Base-by-base conservation (phyloP, 768 basidiomycete genomes). In the Tricholoma furcatifolium region DNA sequence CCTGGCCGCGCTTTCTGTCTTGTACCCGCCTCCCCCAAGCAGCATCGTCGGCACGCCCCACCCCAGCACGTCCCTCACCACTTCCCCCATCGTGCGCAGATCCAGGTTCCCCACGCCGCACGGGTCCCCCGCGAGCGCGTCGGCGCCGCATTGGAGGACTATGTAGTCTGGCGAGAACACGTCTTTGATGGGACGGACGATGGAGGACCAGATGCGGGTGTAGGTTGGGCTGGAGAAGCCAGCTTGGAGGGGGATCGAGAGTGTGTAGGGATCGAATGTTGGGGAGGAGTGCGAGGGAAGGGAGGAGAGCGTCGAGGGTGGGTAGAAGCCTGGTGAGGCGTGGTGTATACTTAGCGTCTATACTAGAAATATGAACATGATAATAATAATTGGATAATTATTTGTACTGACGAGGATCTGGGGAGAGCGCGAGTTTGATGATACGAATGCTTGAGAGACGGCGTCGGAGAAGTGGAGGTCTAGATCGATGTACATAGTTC, bases 401-500 rank as follows among this genome's bases (percentile, higher is more conserved):
- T 32, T 23, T 46, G 18, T 35, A 30, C 60, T 69, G 58, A 83
- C 83, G 68, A 79, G 62, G 50, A 81, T 75, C 56, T 82, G 82
- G 7, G 75, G 70, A 11, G 56, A 53, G 20, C 57, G 59, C 1
- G 72, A 67, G 20, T 61, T 60, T 1, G 77, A 69, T 1, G 73
- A 69, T 52, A 76, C 67, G 64, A 93, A 91, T 0, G 93, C 91
- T 35, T 88, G 79, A 0, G 88, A 87, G 41, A 95, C 92, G 0
- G 83, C 93, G 62, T 97, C 93, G 4, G 88, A 90, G 61, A 91
- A 93, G 66, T 98, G 95, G 2, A 97, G 75, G 65, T 98, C 95
- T 8, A 98, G 71, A 64, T 98, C 95, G 44, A 98, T 76, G 69
- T 97, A 97, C 82, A 98, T 84, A 10, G 94, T 77, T 2, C 88